phyloP scores from a whole-genome alignment of 345 rosid species.

The Kandelia obovata region DNA sequence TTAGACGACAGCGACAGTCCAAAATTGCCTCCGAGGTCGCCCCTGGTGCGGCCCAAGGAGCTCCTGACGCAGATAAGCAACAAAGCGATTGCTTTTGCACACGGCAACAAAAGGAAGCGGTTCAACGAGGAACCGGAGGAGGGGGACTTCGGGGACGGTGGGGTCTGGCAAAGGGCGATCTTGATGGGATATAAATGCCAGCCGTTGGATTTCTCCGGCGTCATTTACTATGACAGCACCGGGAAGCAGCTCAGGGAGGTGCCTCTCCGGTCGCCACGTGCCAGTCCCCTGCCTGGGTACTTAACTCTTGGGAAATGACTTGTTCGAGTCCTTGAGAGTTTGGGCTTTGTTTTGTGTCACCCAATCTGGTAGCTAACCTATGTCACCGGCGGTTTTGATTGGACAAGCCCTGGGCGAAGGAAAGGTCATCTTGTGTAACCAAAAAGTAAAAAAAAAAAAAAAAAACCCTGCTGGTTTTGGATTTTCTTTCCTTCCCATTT shows the following conservation, averaged over 20 bases:
- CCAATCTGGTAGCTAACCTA: no score
- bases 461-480: no score
- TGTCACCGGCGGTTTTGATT: background rate
- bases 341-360: background rate
- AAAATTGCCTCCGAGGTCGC: constrained; percentile 23
- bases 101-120: constrained; percentile 28
- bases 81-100: constrained; percentile 36
- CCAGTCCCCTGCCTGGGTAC: constrained; percentile 57
- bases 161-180: constrained; percentile 84
- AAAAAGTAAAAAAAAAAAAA: no score
- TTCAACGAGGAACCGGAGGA: constrained; percentile 19
- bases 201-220: constrained; percentile 91
- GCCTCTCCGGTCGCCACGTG: constrained; percentile 77
- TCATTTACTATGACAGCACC: constrained; percentile 63
- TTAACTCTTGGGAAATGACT: constrained; percentile 1
- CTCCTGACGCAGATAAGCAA: constrained; percentile 20
- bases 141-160: constrained; percentile 61
- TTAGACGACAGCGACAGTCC: background rate
- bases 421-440: no score
- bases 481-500: no score
- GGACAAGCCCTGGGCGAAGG: background rate
- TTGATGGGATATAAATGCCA: constrained; percentile 95
- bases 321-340: background rate
- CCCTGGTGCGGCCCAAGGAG: constrained; percentile 19
- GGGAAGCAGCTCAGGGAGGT: constrained; percentile 59